Evolutionary conservation across 257 asterid species (phyloP), one percentile per base, ranked within the genome.

Genomic region (Galeopsis tetrahit): DNA sequence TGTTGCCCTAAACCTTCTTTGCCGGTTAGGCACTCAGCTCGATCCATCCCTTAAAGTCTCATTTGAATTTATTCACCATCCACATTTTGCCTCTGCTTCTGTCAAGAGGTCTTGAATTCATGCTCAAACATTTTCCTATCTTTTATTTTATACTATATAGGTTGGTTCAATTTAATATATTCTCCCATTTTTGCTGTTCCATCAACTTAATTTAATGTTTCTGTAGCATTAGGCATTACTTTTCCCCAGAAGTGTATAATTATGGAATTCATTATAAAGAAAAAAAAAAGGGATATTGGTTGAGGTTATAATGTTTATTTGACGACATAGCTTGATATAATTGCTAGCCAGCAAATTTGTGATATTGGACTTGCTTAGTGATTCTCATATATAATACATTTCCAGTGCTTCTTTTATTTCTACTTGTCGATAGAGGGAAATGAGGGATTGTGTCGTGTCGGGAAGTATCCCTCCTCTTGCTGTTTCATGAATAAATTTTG

Each of bases 1-100:
- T 44, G 95, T 91, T 35, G 99, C 97, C 61, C 83, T 89, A 34
- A 85, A 85, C 82, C 93, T 94, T 60, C 79, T 94, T 60, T 57
- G 81, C 77, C 96, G 87, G 81, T 72, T 91, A 80, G 97, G 97
- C 43, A 82, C 78, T 70, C 89, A 21, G 28, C 28, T 88, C 39
- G 98, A 94, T 64, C 90, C 96, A 0, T 85, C 96, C 0, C 95
- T 94, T 46, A 88, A 90, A 78, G 74, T 87, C 66, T 87, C 91
- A 39, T 90, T 91, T 13, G 96, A 92, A 75, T 88, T 91, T 75
- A 88, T 66, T 63, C 96, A 90, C 77, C 99, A 95, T 76, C 96
- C 96, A 59, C 91, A 88, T 78, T 92, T 92, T 70, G 96, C 99
- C 7, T 83, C 85, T 77, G 97, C 95, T 69, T 76, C 91, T 14